Conservation (phyloP, 225 moss, liverwort and hornwort genomes). For the Marchantia polymorpha region DNA sequence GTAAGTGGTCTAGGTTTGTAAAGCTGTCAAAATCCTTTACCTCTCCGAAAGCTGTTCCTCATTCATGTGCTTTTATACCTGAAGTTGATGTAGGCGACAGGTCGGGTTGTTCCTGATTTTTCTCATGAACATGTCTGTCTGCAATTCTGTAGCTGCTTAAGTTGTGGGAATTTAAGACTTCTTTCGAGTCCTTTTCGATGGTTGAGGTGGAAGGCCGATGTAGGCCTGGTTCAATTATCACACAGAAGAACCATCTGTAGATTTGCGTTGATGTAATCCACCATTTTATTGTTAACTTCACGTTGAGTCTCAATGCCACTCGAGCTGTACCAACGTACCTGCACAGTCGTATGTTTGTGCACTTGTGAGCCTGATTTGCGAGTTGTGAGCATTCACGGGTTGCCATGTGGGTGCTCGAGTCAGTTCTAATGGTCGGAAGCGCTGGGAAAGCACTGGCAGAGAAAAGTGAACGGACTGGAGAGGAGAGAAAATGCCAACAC, state of each 20-base stretch:
- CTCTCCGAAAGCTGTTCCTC: conserved; percentile 1
- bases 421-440: not conserved
- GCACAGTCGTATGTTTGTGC: not conserved
- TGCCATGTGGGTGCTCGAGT: not conserved
- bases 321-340: conserved; percentile 4
- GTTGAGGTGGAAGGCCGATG: conserved; percentile 12
- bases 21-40: conserved; percentile 16
- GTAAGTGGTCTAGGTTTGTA: conserved; percentile 25
- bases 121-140: conserved; percentile 10
- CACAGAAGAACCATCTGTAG: conserved; percentile 10
- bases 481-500: not conserved
- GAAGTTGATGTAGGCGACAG: conserved; percentile 10
- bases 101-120: not conserved
- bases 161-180: conserved; percentile 11
- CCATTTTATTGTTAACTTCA: conserved; percentile 21
- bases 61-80: conserved; percentile 5
- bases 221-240: conserved; percentile 17
- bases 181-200: conserved; percentile 9
- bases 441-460: not conserved
- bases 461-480: not conserved
- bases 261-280: conserved; percentile 14
- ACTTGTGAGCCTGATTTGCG: not conserved
- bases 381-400: not conserved
- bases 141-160: not conserved
- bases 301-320: conserved; percentile 7